Conservation (phyloP, 2,329 filamentous ascomycete species). For the Ophiocordyceps camponoti-leonardi region DNA sequence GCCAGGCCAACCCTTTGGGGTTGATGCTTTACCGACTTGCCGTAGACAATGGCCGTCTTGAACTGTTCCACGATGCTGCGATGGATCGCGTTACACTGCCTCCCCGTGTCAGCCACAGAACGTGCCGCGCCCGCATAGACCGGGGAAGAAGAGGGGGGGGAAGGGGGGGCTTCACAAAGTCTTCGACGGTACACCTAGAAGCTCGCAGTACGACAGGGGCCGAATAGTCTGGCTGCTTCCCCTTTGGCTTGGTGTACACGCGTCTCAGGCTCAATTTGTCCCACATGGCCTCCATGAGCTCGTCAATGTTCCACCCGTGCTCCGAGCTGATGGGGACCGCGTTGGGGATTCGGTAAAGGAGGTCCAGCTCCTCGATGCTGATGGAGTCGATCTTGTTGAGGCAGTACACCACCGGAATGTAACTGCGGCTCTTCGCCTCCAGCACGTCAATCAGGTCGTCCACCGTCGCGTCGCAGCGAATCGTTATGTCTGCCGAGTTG, state of each 20-base stretch:
- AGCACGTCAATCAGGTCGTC: slow-evolving; percentile 94
- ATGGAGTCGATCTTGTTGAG: slow-evolving; percentile 99
- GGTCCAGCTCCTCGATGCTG: slow-evolving; percentile 89
- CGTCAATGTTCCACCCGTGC: slow-evolving; percentile 95
- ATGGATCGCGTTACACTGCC: slow-evolving; percentile 90
- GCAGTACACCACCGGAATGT: slow-evolving; percentile 98
- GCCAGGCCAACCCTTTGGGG: slow-evolving; percentile 83
- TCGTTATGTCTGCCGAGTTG: slow-evolving; percentile 90
- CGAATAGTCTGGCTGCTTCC: slow-evolving; percentile 81
- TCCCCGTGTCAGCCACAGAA: slow-evolving; percentile 15
- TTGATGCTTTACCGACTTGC: slow-evolving; percentile 96
- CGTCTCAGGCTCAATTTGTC: slow-evolving; percentile 82
- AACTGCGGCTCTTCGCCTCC: slow-evolving; percentile 80
- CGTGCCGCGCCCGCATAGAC: neutral
- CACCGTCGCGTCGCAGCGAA: slow-evolving; percentile 92
- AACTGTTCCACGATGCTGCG: slow-evolving; percentile 92
- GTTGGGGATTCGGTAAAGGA: slow-evolving; percentile 92
- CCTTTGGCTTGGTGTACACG: slow-evolving; percentile 97
- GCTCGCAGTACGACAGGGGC: slow-evolving; percentile 77
- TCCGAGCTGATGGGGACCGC: slow-evolving; percentile 95
- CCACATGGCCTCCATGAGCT: slow-evolving; percentile 97
- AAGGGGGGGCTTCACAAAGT: slow-evolving; percentile 65
- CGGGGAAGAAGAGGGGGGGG: no score
- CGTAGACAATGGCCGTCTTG: slow-evolving; percentile 89
- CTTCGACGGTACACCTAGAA: slow-evolving; percentile 75